A percentile compares a stretch with the other conserved stretches of the same genome.
These are phyloP conservation scores for Chimonanthus praecox DNA, from an alignment of 164 flowering plant genomes.

Conservation along the genomic window DNA sequence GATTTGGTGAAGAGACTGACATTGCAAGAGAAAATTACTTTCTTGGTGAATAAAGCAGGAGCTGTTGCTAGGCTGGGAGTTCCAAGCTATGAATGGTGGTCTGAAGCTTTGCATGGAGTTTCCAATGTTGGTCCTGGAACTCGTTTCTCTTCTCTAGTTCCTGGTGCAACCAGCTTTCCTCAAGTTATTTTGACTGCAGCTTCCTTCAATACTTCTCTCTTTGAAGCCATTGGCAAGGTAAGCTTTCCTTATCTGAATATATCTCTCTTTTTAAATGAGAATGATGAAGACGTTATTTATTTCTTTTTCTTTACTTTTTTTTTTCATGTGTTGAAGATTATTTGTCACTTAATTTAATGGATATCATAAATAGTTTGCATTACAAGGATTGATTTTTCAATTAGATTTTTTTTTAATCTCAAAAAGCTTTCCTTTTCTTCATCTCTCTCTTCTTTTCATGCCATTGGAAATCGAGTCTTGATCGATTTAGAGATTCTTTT, in stretches of 20 bases:
- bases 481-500: not conserved
- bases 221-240: slow-evolving; percentile 89
- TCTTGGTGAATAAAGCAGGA: slow-evolving; percentile 49
- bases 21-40: slow-evolving; percentile 72
- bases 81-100: slow-evolving; percentile 96
- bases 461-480: not conserved
- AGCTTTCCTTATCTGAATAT: not conserved
- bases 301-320: no score
- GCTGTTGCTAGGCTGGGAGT: slow-evolving; percentile 73
- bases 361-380: not conserved
- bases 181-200: slow-evolving; percentile 83
- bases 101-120: slow-evolving; percentile 98
- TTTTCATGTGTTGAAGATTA: not conserved
- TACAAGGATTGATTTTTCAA: not conserved
- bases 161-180: slow-evolving; percentile 96
- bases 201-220: slow-evolving; percentile 70
- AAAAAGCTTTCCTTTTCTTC: not conserved
- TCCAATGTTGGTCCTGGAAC: slow-evolving; percentile 83
- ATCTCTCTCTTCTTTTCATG: not conserved
- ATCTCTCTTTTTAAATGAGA: not conserved
- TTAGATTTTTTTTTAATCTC: not conserved
- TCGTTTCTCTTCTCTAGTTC: slow-evolving; percentile 52
- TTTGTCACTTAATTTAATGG: no score
- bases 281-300: not conserved
- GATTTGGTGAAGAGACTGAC: slow-evolving; percentile 80